phyloP scores from a whole-genome alignment of 2,329 filamentous ascomycete genomes.

The Fusarium sp. region DNA sequence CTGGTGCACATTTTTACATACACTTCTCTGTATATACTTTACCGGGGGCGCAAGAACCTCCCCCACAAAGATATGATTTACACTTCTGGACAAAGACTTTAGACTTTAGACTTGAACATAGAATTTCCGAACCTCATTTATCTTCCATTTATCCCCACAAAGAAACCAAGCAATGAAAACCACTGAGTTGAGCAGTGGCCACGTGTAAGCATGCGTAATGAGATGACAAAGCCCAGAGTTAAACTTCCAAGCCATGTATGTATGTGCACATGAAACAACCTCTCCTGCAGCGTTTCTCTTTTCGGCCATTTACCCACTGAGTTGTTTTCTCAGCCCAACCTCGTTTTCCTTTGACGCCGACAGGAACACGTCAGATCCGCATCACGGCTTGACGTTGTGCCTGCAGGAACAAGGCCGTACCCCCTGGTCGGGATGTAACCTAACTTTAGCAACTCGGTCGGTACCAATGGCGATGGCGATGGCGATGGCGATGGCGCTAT shows the following conservation, averaged over 20 bases:
- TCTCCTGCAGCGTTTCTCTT: constrained; percentile 3
- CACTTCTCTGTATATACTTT: constrained; percentile 46
- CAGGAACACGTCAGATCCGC: constrained; percentile 36
- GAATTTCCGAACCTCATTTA: constrained; percentile 21
- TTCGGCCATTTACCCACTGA: not conserved
- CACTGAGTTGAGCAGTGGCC: not conserved
- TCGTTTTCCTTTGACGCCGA: not conserved
- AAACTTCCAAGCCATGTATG: constrained; percentile 11
- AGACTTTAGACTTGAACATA: constrained; percentile 27
- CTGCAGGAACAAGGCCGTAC: constrained; percentile 25
- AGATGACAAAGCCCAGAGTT: constrained; percentile 2
- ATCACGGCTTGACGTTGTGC: constrained; percentile 26
- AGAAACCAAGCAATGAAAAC: not conserved
- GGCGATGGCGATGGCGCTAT: not conserved
- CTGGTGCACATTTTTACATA: constrained; percentile 33
- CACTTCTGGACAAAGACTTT: constrained; percentile 22
- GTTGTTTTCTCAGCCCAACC: not conserved
- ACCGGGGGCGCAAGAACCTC: constrained; percentile 11
- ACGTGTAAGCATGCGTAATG: constrained; percentile 1
- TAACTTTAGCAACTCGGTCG: not conserved
- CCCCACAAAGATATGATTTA: constrained; percentile 22
- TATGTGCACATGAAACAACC: constrained; percentile 31
- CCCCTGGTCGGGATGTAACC: constrained; percentile 29
- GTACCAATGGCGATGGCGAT: not conserved
- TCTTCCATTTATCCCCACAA: not conserved